Evolutionary conservation across 768 basidiomycete species (phyloP), one percentile per base, ranked within the genome.

Genomic region (Suillus subluteus): DNA sequence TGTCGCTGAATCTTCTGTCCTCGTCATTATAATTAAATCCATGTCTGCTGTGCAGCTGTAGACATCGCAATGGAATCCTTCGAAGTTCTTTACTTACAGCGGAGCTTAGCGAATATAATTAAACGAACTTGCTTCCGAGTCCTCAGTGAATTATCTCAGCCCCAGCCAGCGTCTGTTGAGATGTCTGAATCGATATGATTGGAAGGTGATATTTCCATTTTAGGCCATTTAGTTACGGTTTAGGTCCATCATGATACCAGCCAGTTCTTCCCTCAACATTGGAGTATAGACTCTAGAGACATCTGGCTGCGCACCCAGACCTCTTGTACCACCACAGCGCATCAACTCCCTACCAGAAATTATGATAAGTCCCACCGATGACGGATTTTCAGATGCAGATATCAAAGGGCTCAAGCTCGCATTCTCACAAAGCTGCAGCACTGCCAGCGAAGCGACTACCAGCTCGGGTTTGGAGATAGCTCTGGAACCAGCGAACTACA

Each of bases 311-410:
- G 38, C 16, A 59, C 37, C 38, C 16, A 26, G 38, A 40, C 58
- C 13, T 37, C 21, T 23, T 43, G 40, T 30, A 61, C 30, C 18
- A 30, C 40, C 26, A 30, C 23, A 43, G 26, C 18, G 18, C 40
- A 41, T 59, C 58, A 18, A 23, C 8, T 18, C 23, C 8, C 16
- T 7, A 23, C 62, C 21, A 55, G 32, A 23, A 30, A 73, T 73
- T 65, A 78, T 73, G 71, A 79, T 78, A 68, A 71, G 56, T 62
- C 43, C 12, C 6, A 65, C 70, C 21, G 74, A 78, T 69, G 71
- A 78, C 64, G 77, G 75, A 6, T 75, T 77, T 68, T 76, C 74
- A 56, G 78, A 78, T 66, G 72, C 71, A 50, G 78, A 76, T 54
- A 41, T 71, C 43, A 62, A 58, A 59, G 67, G 58, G 13, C 54